These are phyloP conservation scores for Talaromyces stipitatus DNA, from an alignment of 495 filamentous ascomycete species.

Conservation along the genomic window DNA sequence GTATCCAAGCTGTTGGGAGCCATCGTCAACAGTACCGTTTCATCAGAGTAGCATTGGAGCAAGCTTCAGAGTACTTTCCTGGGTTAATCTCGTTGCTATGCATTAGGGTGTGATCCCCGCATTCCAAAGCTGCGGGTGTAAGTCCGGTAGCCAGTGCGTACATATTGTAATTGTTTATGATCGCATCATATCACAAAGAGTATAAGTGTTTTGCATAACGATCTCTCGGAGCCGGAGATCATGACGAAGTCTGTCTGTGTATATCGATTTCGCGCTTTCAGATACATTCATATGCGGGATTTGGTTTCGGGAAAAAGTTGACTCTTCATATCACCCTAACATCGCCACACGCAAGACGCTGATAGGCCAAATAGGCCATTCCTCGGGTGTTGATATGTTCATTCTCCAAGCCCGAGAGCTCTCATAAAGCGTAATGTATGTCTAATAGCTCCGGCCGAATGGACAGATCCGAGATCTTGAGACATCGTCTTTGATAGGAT, in stretches of 20 bases:
- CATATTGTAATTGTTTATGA: neutral
- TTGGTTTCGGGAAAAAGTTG: neutral
- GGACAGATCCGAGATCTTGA: neutral
- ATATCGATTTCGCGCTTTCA: neutral
- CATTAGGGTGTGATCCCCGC: constrained; percentile 7
- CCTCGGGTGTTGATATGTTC: neutral
- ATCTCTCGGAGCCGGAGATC: neutral
- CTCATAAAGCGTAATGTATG: neutral
- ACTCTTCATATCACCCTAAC: neutral
- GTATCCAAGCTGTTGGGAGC: constrained; percentile 2
- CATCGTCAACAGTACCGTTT: neutral
- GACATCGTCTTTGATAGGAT: neutral
- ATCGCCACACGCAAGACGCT: neutral
- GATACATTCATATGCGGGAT: neutral
- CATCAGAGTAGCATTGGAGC: constrained; percentile 1
- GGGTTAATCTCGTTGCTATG: constrained; percentile 5
- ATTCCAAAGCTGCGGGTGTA: constrained; percentile 3
- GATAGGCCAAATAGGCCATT: neutral
- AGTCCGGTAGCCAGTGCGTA: neutral
- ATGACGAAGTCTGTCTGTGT: neutral
- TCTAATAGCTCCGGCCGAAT: neutral
- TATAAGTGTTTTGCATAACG: neutral
- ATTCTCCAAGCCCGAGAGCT: neutral
- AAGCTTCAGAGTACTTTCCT: neutral
- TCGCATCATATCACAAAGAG: neutral